Evolutionary conservation across 2,329 filamentous ascomycete species (phyloP).

Genomic region (Aquanectria penicillioides): DNA sequence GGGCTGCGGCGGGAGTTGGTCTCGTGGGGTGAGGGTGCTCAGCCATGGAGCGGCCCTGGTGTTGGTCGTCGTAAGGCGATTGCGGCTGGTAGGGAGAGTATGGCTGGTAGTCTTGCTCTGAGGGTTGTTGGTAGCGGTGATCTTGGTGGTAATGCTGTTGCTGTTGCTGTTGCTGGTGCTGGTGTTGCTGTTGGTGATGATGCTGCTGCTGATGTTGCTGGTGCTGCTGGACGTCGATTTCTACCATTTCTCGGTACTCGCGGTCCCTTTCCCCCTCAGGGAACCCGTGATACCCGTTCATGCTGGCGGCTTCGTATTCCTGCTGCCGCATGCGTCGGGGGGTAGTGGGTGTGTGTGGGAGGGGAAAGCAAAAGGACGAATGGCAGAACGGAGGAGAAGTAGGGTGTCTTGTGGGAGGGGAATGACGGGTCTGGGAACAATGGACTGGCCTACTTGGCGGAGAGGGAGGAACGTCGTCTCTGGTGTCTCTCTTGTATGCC

Average conservation of each 20-base stretch:
- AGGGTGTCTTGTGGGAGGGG: too few relatives aligned
- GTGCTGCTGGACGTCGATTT: conserved; percentile 46
- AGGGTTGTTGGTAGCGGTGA: conserved; percentile 26
- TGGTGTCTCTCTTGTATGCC: too few relatives aligned
- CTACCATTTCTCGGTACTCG: conserved; percentile 48
- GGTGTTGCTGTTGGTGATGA: conserved; percentile 25
- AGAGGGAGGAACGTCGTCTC: too few relatives aligned
- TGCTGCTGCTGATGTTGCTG: conserved; percentile 41
- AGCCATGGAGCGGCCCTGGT: conserved; percentile 40
- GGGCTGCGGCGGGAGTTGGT: conserved; percentile 26
- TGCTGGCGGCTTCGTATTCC: conserved; percentile 26
- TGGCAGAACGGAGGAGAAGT: background rate
- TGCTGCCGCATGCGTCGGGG: conserved; percentile 32
- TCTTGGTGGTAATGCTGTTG: conserved; percentile 11
- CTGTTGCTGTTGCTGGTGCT: conserved; percentile 26
- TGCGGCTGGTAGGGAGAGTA: conserved; percentile 26
- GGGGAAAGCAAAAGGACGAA: background rate
- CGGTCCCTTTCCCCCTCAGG: conserved; percentile 32
- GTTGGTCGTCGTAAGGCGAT: conserved; percentile 35
- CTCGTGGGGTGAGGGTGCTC: conserved; percentile 35
- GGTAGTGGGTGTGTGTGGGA: conserved; percentile 1
- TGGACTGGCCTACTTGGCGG: too few relatives aligned
- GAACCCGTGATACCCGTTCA: conserved; percentile 43
- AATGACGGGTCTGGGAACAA: too few relatives aligned
- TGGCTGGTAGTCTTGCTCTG: conserved; percentile 35